A percentile compares a stretch with the other conserved stretches of the same genome.
phyloP scores from a whole-genome alignment of 495 filamentous ascomycete species.

The Lentithecium fluviatile region DNA sequence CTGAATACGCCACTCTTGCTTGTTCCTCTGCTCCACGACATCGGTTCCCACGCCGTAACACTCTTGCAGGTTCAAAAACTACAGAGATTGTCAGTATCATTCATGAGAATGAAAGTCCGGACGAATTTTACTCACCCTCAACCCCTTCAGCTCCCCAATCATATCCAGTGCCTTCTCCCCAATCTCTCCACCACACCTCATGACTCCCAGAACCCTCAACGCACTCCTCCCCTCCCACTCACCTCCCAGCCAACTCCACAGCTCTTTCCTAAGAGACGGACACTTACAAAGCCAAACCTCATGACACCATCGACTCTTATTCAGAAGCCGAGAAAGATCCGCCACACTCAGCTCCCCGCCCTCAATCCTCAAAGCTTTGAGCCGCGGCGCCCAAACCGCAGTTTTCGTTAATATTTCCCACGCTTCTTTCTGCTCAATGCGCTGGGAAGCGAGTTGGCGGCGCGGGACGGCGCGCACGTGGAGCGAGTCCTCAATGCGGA shows the following conservation, averaged over 20 bases:
- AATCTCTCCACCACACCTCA: slow-evolving; percentile 21
- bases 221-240: slow-evolving; percentile 20
- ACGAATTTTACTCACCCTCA: slow-evolving; percentile 27
- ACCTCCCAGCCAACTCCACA: slow-evolving; percentile 33
- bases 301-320: slow-evolving; percentile 11
- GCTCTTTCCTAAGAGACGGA: slow-evolving; percentile 9
- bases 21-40: background rate
- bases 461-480: slow-evolving; percentile 12
- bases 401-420: slow-evolving; percentile 27
- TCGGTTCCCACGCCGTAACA: background rate
- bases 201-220: slow-evolving; percentile 26
- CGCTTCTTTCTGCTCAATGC: slow-evolving; percentile 13
- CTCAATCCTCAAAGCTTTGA: slow-evolving; percentile 27
- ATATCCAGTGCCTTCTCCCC: slow-evolving; percentile 27
- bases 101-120: background rate
- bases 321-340: slow-evolving; percentile 17
- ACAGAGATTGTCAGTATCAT: background rate
- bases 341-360: slow-evolving; percentile 11
- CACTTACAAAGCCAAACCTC: slow-evolving; percentile 37
- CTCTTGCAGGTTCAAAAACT: background rate
- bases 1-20: background rate
- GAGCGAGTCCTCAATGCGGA: slow-evolving; percentile 35
- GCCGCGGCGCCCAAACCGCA: slow-evolving; percentile 18
- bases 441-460: background rate
- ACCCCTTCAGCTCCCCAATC: slow-evolving; percentile 18